phyloP scores from a whole-genome alignment of 805 yeast species.

The Ogataea kodamae region DNA sequence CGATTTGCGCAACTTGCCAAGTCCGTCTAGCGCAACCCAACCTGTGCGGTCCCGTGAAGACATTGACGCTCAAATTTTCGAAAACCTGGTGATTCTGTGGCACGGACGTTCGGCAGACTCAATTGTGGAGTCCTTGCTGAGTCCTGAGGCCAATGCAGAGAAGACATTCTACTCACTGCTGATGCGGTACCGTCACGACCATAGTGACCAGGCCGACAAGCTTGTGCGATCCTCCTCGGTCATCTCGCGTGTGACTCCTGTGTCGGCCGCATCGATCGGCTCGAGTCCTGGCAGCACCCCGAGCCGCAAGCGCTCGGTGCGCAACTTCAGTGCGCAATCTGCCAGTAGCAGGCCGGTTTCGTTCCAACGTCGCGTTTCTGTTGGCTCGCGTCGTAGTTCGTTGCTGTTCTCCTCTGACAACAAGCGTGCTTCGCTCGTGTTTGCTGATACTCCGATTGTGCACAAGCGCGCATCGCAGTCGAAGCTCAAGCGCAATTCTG shows the following conservation, averaged over 20 bases:
- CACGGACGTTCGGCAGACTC: slow-evolving; percentile 45
- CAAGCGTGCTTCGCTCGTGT: slow-evolving; percentile 24
- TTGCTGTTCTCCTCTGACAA: slow-evolving; percentile 27
- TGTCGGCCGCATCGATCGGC: slow-evolving; percentile 23
- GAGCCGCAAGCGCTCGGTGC: slow-evolving; percentile 39
- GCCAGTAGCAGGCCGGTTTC: slow-evolving; percentile 47
- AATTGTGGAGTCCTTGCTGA: slow-evolving; percentile 29
- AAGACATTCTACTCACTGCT: slow-evolving; percentile 38
- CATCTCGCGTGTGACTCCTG: slow-evolving; percentile 28
- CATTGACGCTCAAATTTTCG: slow-evolving; percentile 51
- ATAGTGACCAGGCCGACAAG: slow-evolving; percentile 19
- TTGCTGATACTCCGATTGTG: slow-evolving; percentile 15
- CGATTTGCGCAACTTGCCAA: slow-evolving; percentile 43
- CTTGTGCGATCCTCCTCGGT: slow-evolving; percentile 32
- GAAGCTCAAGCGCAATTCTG: slow-evolving; percentile 58
- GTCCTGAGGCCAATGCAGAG: slow-evolving; percentile 32
- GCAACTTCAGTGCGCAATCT: slow-evolving; percentile 41
- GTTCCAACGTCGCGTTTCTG: slow-evolving; percentile 25
- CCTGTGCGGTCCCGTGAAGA: slow-evolving; percentile 46
- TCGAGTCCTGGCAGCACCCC: slow-evolving; percentile 27
- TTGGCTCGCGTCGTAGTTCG: slow-evolving; percentile 34
- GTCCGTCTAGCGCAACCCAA: slow-evolving; percentile 50
- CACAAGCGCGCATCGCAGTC: slow-evolving; percentile 21
- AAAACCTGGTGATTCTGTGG: slow-evolving; percentile 56
- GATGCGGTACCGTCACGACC: slow-evolving; percentile 36